These are phyloP conservation scores for Bondarzewia mesenterica DNA, from an alignment of 1,284 basidiomycete genomes.

Conservation along the genomic window DNA sequence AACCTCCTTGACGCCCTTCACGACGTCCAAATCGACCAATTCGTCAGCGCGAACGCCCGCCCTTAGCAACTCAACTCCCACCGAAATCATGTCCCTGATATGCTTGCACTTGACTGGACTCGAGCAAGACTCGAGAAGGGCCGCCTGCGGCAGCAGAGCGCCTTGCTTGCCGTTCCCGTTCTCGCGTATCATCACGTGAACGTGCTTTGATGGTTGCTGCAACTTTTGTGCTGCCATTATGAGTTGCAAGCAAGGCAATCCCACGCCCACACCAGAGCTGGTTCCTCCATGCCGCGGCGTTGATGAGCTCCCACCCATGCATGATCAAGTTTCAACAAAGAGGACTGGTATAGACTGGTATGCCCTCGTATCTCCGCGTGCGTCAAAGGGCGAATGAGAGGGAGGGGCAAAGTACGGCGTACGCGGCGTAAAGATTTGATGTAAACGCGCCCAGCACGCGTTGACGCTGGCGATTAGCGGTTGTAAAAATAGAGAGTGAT, in stretches of 20 bases:
- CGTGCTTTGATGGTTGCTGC: too few species aligned
- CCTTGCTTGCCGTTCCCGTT: too few species aligned
- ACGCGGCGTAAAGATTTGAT: background rate
- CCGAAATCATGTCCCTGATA: background rate
- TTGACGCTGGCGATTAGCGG: background rate
- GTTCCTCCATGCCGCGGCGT: slow-evolving; percentile 4
- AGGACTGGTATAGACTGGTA: too few species aligned
- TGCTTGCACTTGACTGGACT: slow-evolving; percentile 5
- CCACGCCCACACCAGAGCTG: background rate
- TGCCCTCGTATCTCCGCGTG: background rate
- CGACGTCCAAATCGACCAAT: background rate
- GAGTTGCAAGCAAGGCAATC: too few species aligned
- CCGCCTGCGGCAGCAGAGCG: too few species aligned
- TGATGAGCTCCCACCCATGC: slow-evolving; percentile 5
- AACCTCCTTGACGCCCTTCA: background rate
- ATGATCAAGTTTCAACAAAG: slow-evolving; percentile 1
- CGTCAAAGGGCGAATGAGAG: background rate
- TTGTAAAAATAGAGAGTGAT: background rate
- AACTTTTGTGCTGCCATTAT: too few species aligned
- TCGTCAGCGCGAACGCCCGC: background rate
- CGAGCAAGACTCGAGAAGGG: too few species aligned
- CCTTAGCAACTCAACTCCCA: background rate
- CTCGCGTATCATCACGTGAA: too few species aligned
- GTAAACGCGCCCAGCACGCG: background rate
- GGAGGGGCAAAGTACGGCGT: background rate